Evolutionary conservation across 2,329 filamentous ascomycete genomes (phyloP), one percentile per base, ranked within the genome.

Genomic region (Pseudogymnoascus sp.): DNA sequence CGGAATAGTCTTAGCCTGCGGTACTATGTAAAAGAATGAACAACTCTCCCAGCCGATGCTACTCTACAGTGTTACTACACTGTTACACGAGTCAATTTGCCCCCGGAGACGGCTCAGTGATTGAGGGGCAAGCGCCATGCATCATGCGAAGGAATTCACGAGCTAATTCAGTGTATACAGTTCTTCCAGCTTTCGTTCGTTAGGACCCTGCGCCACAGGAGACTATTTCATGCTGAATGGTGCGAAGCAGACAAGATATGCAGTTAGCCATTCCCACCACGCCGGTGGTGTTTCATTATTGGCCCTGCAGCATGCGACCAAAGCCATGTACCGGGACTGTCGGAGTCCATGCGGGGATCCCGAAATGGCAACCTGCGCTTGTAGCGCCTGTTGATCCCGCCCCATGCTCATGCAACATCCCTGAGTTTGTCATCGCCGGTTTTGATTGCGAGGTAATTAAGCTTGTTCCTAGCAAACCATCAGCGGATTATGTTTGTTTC

Each of bases 351-450:
- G 9, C 49, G 8, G 28, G 12, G 49, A 55, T 55, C 49, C 49
- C 49, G 28, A 55, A 55, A 55, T 55, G 49, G 49, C n/a, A 33
- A 28, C n/a, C n/a, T 55, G 49, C 49, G 49, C 49, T 55, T 55
- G 49, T 55, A 55, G 49, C 49, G 49, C 19, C 49, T 55, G 49
- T 55, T 33, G 25, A 55, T 19, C 49, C 49, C 22, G 25, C 22
- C 25, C 49, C 49, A 33, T 19, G 25, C 49, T 28, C 49, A 33
- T 33, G 49, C n/a, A 55, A 3, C n/a, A 55, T 55, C 28, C 28
- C 28, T 33, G n/a, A 55, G n/a, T 33, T 55, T 55, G 49, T n/a
- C 45, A 55, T 35, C 49, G 28, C n/a, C 9, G 28, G 14, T 55
- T 33, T 52, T 35, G 28, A 55, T 55, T 33, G 28, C 5, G 16